Conservation (phyloP, 2,329 filamentous ascomycete genomes). For the Mycocentrospora acerina region DNA sequence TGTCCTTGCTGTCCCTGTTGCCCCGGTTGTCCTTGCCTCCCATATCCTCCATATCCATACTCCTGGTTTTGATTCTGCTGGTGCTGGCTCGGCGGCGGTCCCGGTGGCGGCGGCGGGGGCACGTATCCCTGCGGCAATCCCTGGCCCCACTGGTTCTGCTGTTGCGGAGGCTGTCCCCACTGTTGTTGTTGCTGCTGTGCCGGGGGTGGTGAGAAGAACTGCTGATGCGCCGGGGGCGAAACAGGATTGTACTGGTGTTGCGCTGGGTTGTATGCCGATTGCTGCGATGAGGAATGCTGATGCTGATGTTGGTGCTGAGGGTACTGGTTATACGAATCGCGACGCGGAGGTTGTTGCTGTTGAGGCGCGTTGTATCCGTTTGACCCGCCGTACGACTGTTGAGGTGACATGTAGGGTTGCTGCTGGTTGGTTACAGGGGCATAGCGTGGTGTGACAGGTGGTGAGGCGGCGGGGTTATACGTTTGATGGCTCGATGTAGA, state of each 20-base stretch:
- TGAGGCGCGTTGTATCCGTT: constrained; percentile 31
- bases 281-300: constrained; percentile 22
- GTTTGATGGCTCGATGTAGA: constrained; percentile 43
- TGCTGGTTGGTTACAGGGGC: constrained; percentile 36
- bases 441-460: constrained; percentile 51
- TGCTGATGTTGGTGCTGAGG: constrained; percentile 21
- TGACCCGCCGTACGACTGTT: constrained; percentile 24
- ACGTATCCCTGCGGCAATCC: constrained; percentile 64
- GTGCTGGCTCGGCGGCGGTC: constrained; percentile 58
- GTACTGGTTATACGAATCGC: constrained; percentile 36
- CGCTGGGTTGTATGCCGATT: constrained; percentile 49
- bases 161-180: constrained; percentile 48
- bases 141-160: constrained; percentile 53
- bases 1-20: constrained; percentile 42
- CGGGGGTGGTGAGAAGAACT: constrained; percentile 53
- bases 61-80: constrained; percentile 16
- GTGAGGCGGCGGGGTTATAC: constrained; percentile 54
- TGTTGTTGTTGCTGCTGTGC: constrained; percentile 55
- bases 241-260: constrained; percentile 46
- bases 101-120: constrained; percentile 66
- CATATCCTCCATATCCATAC: background rate
- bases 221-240: constrained; percentile 60
- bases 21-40: constrained; percentile 11
- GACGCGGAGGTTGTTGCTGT: constrained; percentile 25
- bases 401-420: constrained; percentile 37